Percentiles rank a stretch among this genome's conserved stretches.
Evolutionary conservation across 805 yeast species (phyloP).

Genomic region (Starmerella gropengiesseri): DNA sequence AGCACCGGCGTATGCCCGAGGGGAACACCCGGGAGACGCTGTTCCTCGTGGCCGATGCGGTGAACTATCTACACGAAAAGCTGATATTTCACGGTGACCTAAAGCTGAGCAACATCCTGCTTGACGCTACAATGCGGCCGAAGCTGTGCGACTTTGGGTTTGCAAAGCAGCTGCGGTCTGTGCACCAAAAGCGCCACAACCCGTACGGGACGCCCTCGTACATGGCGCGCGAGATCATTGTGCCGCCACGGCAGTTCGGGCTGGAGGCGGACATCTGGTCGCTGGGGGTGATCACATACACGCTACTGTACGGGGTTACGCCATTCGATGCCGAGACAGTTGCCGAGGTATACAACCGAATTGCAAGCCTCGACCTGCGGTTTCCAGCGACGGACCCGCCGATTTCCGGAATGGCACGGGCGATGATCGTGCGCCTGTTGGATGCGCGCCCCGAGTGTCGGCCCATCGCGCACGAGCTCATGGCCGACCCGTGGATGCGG

Average conservation of each 20-base stretch:
- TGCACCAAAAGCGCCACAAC: conserved; percentile 67
- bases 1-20: conserved; percentile 71
- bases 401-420: conserved; percentile 58
- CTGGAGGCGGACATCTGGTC: conserved; percentile 97
- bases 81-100: conserved; percentile 90
- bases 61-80: conserved; percentile 78
- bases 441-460: conserved; percentile 65
- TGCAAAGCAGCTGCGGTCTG: conserved; percentile 72
- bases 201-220: conserved; percentile 97
- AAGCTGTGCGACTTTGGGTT: conserved; percentile 95
- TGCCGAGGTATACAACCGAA: conserved; percentile 76
- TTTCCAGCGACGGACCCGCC: conserved; percentile 53
- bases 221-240: conserved; percentile 93
- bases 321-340: conserved; percentile 94
- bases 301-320: conserved; percentile 81
- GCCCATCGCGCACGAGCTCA: conserved; percentile 63
- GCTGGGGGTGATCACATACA: conserved; percentile 91
- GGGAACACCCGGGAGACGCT: conserved; percentile 79
- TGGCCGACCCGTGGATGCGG: neutral
- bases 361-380: conserved; percentile 61
- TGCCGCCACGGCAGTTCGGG: conserved; percentile 56
- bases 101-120: conserved; percentile 86
- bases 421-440: conserved; percentile 51
- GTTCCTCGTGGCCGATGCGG: conserved; percentile 86
- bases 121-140: conserved; percentile 82